phyloP scores from a whole-genome alignment of 495 filamentous ascomycete genomes.

The Neurospora tetraspora region DNA sequence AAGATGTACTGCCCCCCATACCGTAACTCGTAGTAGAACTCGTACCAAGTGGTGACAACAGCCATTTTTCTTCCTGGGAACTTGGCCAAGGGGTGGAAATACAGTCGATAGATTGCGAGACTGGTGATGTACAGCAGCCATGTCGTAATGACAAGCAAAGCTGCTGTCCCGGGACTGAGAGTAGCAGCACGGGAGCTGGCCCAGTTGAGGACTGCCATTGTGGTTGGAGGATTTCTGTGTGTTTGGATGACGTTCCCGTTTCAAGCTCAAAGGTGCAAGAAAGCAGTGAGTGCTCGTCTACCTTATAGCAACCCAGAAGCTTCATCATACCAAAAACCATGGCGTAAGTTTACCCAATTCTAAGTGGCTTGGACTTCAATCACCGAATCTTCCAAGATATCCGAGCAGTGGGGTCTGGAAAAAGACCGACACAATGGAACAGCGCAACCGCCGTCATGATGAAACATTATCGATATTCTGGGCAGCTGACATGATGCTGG shows the following conservation, averaged over 20 bases:
- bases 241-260: background rate
- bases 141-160: background rate
- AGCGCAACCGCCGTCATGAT: background rate
- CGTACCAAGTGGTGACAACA: constrained; percentile 31
- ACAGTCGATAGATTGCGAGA: constrained; percentile 15
- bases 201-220: background rate
- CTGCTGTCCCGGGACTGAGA: background rate
- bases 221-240: background rate
- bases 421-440: background rate
- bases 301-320: background rate
- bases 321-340: background rate
- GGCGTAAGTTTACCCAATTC: background rate
- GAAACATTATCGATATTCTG: background rate
- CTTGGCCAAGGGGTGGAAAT: constrained; percentile 22
- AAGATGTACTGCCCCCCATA: constrained; percentile 24
- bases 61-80: constrained; percentile 38
- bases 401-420: background rate
- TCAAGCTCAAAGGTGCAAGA: background rate
- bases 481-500: background rate
- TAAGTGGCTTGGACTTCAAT: background rate
- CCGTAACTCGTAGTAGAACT: constrained; percentile 36
- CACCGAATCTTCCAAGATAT: background rate
- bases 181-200: background rate
- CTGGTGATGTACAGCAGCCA: background rate
- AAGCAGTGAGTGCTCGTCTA: background rate